Evolutionary conservation across 257 asterid genomes (phyloP).

Genomic region (Eustoma russellianum): DNA sequence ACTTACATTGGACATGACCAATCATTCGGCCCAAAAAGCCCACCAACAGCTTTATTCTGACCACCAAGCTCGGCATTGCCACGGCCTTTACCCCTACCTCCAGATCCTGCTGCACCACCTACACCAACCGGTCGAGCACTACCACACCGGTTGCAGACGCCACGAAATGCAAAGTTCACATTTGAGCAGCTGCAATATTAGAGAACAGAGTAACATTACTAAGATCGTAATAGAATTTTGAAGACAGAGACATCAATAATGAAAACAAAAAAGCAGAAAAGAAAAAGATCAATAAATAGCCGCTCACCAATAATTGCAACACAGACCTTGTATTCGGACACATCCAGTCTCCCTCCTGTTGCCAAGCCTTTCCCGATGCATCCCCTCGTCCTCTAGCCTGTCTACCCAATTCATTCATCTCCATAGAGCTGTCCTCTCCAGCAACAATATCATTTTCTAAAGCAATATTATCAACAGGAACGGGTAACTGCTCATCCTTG

Average conservation of each 20-base stretch:
- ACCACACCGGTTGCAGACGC: conserved; percentile 97
- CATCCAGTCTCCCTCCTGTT: conserved; percentile 96
- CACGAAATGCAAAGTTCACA: conserved; percentile 98
- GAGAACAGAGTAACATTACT: conserved; percentile 7
- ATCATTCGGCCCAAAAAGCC: conserved; percentile 97
- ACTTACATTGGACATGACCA: conserved; percentile 99
- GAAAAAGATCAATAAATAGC: conserved; percentile 62
- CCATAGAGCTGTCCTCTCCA: conserved; percentile 48
- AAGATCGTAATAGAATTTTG: too few species aligned
- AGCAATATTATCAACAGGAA: conserved; percentile 21
- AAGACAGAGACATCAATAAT: conserved; percentile 14
- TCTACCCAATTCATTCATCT: conserved; percentile 52
- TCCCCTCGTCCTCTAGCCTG: conserved; percentile 89
- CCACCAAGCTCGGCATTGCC: conserved; percentile 67
- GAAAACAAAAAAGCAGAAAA: not conserved
- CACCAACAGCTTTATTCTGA: conserved; percentile 49
- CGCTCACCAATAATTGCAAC: conserved; percentile 96
- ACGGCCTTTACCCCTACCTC: conserved; percentile 89
- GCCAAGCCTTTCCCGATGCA: conserved; percentile 75
- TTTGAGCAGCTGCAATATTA: conserved; percentile 59
- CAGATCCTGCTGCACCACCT: conserved; percentile 59
- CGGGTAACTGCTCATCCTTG: conserved; percentile 43
- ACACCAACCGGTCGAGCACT: conserved; percentile 95
- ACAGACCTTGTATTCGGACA: conserved; percentile 99
- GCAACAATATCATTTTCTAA: conserved; percentile 40